Base-by-base conservation (phyloP, 495 filamentous ascomycete species). In the Neurospora sublineolata region DNA sequence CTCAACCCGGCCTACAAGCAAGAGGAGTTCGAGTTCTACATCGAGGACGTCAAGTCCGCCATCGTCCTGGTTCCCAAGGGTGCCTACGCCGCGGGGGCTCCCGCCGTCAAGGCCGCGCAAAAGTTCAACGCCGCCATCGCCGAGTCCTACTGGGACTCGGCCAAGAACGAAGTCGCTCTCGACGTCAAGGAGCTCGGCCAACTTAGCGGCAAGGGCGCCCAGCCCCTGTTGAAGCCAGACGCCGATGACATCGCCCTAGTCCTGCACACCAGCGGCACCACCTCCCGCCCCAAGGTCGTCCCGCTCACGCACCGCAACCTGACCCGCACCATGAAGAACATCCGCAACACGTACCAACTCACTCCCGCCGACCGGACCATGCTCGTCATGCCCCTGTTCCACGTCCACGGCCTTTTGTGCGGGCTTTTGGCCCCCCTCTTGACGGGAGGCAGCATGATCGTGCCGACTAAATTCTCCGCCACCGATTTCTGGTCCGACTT, bases 371-470 rank as follows among this genome's bases (percentile, higher is more conserved):
- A 94, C 80, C 86, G 92, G 39, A 94, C 92, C 41, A 88, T 92
- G 81, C 85, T 96, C n/a, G 92, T 96, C 67, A 96, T 94, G 93
- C 92, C 92, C 10, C 85, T 96, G 4, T 94, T 94, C 85, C 92
- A 96, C 80, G 92, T 96, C 71, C 93, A 94, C 78, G 93, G 92
- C 33, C 86, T 96, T 3, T 85, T 94, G 5, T 93, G 92, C 42
- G 91, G 88, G 33, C 89, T 94, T 74, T 84, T 96, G 9, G 90
- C 92, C 8, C 90, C 92, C 5, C 85, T 96, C 1, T 82, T 82
- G 71, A 89, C 89, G 9, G 89, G 89, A 37, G 91, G 92, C 46
- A 92, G 91, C 18, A 89, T 93, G 72, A 85, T 94, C 72, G 87
- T 94, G 8, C 91, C 92, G 1, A 68, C 83, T 23, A 88, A 88